Conservation (phyloP, 352 stramenopile genomes). For the Globisporangium camurandrum region DNA sequence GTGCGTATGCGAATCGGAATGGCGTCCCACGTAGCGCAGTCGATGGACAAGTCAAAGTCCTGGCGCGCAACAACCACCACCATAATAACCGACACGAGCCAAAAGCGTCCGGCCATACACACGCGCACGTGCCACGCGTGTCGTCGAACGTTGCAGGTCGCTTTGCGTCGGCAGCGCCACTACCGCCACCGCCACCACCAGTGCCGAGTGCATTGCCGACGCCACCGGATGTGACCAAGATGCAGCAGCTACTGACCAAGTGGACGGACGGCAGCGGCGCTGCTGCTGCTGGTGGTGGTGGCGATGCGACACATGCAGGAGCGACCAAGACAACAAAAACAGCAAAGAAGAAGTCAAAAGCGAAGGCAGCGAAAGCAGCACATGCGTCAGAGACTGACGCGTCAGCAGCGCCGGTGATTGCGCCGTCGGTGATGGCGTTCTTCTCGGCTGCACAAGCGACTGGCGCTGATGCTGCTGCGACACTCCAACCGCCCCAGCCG, state of each 20-base stretch:
- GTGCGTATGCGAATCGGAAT: constrained; percentile 10
- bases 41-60: constrained; percentile 6
- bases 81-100: neutral
- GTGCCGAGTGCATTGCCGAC: constrained; percentile 6
- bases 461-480: neutral
- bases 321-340: constrained; percentile 1
- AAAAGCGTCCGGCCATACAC: neutral
- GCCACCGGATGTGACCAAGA: constrained; percentile 18
- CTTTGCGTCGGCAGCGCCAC: neutral
- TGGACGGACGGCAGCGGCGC: constrained; percentile 35
- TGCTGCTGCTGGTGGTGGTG: constrained; percentile 3
- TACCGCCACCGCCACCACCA: constrained; percentile 9
- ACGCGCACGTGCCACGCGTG: neutral
- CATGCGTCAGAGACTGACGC: neutral
- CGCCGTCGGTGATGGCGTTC: constrained; percentile 14
- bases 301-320: constrained; percentile 1
- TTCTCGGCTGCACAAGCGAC: constrained; percentile 13
- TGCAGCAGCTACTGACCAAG: constrained; percentile 53
- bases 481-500: neutral
- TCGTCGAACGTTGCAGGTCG: constrained; percentile 5
- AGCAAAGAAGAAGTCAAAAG: neutral
- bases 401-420: neutral
- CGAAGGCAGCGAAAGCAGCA: neutral
- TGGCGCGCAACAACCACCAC: neutral
- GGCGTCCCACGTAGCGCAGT: constrained; percentile 7